Base-by-base conservation (phyloP, 768 basidiomycete species). In the Dioszegia crocea region DNA sequence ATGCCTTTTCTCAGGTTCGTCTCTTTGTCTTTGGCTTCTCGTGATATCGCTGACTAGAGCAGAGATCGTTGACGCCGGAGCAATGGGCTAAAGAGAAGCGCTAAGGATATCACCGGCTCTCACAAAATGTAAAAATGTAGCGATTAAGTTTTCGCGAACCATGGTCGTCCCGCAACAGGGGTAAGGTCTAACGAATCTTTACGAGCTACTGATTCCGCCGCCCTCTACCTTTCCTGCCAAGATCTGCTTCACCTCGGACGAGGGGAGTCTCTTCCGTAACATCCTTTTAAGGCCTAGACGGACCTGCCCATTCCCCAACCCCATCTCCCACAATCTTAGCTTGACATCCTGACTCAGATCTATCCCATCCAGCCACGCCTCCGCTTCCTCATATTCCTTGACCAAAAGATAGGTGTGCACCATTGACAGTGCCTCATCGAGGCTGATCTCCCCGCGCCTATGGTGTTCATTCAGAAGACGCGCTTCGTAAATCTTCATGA, bases 1-100 rank as follows among this genome's bases (percentile, higher is more conserved):
- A 76, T 62, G 75, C 75, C 2, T 76, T 76, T 59, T 74, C 73
- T 51, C 75, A 76, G 53, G 74, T 71, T 23, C 53, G 70, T 41
- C n/a, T n/a, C n/a, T n/a, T n/a, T n/a, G n/a, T n/a, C n/a, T n/a
- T n/a, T n/a, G n/a, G n/a, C n/a, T n/a, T n/a, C n/a, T n/a, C n/a
- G 11, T 16, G 11, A 16, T 31, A 8, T 21, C 3, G 40, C 60
- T 56, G 53, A 57, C 17, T 44, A 17, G 12, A 29, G 26, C 51
- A 76, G 74, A 74, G 72, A 70, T 71, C 75, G 19, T 60, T 66
- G 26, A 76, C 75, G 16, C 75, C 73, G 8, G 66, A 68, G 23
- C 73, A 76, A 56, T 76, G 73, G 73, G 68, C 59, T 17, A 66
- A 59, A 24, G 73, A 76, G 55, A 63, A 70, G 55, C 36, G 29